Evolutionary conservation across 2,329 filamentous ascomycete species (phyloP).

Genomic region (Xylariaceae sp.): DNA sequence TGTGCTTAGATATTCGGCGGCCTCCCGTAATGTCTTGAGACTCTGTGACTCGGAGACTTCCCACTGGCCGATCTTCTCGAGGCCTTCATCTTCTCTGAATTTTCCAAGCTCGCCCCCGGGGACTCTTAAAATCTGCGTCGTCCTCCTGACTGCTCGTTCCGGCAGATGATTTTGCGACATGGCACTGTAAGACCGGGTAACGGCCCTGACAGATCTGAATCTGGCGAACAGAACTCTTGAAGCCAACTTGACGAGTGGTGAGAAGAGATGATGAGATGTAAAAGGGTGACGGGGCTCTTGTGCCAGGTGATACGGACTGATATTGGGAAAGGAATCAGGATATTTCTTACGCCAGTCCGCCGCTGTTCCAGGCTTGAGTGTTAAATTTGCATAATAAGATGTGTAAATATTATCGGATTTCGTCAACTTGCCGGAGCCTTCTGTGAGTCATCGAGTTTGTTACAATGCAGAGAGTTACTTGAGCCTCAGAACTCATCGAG

Average conservation of each 20-base stretch:
- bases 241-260: constrained; percentile 28
- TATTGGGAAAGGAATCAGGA: too few species aligned
- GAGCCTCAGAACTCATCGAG: too few species aligned
- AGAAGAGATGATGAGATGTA: too few species aligned
- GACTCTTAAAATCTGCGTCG: constrained; percentile 25
- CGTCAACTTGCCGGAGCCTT: too few species aligned
- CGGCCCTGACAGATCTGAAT: constrained; percentile 25
- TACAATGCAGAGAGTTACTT: too few species aligned
- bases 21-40: constrained; percentile 46
- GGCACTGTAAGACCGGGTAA: constrained; percentile 24
- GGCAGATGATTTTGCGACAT: constrained; percentile 28
- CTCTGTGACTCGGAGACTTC: constrained; percentile 22
- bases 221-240: constrained; percentile 13
- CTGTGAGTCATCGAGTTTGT: constrained; percentile 8
- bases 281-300: too few species aligned
- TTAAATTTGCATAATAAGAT: too few species aligned
- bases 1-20: constrained; percentile 59
- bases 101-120: constrained; percentile 20
- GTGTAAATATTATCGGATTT: too few species aligned
- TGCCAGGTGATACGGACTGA: too few species aligned
- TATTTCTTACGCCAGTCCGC: too few species aligned
- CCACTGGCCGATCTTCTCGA: constrained; percentile 25
- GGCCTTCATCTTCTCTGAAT: constrained; percentile 22
- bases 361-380: not conserved
- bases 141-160: constrained; percentile 12